A percentile compares a stretch with the other conserved stretches of the same genome.
Evolutionary conservation across 176 grass and related monocot species (phyloP).

Genomic region (Oryza glaberrima): DNA sequence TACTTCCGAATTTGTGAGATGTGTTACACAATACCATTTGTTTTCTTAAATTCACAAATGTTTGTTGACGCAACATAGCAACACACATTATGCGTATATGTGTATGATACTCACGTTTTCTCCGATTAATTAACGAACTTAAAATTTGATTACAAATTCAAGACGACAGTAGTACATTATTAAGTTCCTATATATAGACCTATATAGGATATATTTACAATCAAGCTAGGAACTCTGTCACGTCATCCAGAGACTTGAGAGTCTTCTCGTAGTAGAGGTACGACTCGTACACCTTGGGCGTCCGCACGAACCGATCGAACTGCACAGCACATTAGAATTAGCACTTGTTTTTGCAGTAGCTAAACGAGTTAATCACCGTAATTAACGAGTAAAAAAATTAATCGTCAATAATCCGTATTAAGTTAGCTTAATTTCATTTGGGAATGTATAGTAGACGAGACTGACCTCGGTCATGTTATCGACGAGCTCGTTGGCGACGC

Average conservation of each 20-base stretch:
- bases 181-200: neutral
- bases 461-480: slow-evolving; percentile 84
- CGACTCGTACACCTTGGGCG: slow-evolving; percentile 88
- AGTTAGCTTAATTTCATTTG: no score
- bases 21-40: no score
- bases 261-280: slow-evolving; percentile 95
- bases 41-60: neutral
- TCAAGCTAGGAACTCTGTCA: slow-evolving; percentile 67
- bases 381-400: neutral
- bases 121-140: neutral
- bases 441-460: neutral
- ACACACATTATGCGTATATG: neutral
- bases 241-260: slow-evolving; percentile 83
- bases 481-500: slow-evolving; percentile 81
- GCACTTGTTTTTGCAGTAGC: neutral
- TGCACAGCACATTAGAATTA: slow-evolving; percentile 33
- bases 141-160: neutral
- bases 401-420: neutral
- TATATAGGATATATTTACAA: slow-evolving; percentile 3
- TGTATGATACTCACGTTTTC: neutral
- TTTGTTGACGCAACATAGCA: neutral
- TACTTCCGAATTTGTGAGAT: no score
- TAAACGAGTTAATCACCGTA: neutral
- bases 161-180: no score
- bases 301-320: slow-evolving; percentile 75